Percentiles rank a stretch among this genome's conserved stretches.
phyloP scores from a whole-genome alignment of 352 stramenopile genomes.

The Globisporangium acanthophoron region DNA sequence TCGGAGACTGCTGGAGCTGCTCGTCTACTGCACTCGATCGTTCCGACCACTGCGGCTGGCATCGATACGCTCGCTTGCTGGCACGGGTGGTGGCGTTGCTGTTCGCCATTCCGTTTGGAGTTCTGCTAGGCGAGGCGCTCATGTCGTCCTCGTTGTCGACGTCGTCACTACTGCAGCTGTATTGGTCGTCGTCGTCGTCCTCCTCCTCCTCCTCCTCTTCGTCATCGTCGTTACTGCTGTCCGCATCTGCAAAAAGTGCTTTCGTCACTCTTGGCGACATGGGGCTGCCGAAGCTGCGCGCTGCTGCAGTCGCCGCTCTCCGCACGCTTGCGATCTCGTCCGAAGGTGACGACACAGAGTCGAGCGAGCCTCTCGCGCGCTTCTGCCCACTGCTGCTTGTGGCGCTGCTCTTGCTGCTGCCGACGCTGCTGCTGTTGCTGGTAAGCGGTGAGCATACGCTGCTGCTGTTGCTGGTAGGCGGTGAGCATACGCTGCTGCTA shows the following conservation, averaged over 20 bases:
- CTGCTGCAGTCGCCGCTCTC: constrained; percentile 2
- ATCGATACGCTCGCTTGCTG: too few species aligned
- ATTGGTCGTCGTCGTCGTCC: background rate
- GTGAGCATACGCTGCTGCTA: constrained; percentile 1
- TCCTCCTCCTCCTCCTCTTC: constrained; percentile 10
- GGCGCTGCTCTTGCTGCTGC: constrained; percentile 7
- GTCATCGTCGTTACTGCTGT: constrained; percentile 22
- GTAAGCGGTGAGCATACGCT: background rate
- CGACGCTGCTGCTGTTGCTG: constrained; percentile 1
- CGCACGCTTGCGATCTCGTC: background rate
- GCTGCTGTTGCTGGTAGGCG: background rate
- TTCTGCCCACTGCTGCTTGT: constrained; percentile 9
- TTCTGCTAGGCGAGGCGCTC: background rate
- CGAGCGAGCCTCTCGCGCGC: constrained; percentile 6
- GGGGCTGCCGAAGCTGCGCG: background rate
- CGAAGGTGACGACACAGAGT: background rate
- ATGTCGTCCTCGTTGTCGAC: background rate
- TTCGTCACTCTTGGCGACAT: constrained; percentile 25
- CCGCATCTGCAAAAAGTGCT: constrained; percentile 19
- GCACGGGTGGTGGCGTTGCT: too few species aligned
- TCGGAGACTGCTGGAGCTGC: too few species aligned
- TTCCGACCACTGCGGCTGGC: too few species aligned
- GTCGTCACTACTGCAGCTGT: background rate
- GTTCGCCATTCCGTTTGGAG: too few species aligned
- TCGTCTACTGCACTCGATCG: too few species aligned